phyloP scores from a whole-genome alignment of 768 basidiomycete species.

The Collybia mongolica region DNA sequence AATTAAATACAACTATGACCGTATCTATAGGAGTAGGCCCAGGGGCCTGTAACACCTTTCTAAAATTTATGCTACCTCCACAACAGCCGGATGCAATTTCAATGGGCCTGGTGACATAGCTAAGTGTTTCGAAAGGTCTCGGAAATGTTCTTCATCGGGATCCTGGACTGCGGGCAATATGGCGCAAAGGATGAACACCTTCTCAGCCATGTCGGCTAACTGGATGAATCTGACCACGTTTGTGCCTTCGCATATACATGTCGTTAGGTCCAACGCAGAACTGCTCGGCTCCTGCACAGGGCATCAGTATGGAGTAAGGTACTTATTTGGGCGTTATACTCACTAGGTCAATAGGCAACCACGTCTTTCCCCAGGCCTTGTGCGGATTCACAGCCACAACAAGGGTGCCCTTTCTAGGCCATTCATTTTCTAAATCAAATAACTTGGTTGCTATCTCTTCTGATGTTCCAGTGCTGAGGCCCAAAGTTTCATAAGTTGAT shows the following conservation, averaged over 20 bases:
- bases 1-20: too few relatives aligned
- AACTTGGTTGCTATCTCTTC: conserved; percentile 23
- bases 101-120: too few relatives aligned
- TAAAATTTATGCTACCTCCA: too few relatives aligned
- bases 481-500: conserved; percentile 15
- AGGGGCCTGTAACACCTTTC: too few relatives aligned
- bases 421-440: conserved; percentile 25
- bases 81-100: too few relatives aligned
- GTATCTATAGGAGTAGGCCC: not conserved
- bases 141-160: too few relatives aligned
- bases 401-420: conserved; percentile 46
- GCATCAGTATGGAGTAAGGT: not conserved
- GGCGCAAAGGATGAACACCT: conserved; percentile 44
- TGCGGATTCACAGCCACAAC: conserved; percentile 45
- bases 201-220: conserved; percentile 37
- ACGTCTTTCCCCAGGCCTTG: conserved; percentile 28
- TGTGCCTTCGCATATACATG: conserved; percentile 36
- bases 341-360: conserved; percentile 45
- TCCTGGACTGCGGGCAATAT: conserved; percentile 7
- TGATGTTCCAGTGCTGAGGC: conserved; percentile 14
- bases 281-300: conserved; percentile 20
- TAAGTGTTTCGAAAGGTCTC: too few relatives aligned
- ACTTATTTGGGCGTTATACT: conserved; percentile 8
- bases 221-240: conserved; percentile 54
- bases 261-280: conserved; percentile 38